These are phyloP conservation scores for Alternaria novae-zelandiae DNA, from an alignment of 2,329 filamentous ascomycete species.

Conservation along the genomic window DNA sequence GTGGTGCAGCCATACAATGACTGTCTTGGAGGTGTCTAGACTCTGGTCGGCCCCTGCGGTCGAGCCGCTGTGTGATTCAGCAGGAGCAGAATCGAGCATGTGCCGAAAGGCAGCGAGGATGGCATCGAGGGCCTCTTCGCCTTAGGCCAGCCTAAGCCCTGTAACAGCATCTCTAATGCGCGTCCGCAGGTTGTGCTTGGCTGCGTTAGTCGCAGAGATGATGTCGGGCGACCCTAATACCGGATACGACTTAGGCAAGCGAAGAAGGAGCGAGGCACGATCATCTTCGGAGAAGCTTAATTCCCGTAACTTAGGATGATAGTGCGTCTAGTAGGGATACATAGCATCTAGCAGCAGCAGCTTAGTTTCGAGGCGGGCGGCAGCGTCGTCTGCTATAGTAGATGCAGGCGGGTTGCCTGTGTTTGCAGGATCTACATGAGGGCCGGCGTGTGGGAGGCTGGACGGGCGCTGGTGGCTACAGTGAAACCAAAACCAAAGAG, in stretches of 20 bases:
- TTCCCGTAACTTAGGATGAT: slow-evolving; percentile 43
- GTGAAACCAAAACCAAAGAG: slow-evolving; percentile 20
- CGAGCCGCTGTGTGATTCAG: background rate
- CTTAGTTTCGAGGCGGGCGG: slow-evolving; percentile 43
- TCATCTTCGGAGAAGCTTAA: slow-evolving; percentile 43
- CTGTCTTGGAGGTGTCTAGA: slow-evolving; percentile 39
- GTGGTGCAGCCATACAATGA: slow-evolving; percentile 56
- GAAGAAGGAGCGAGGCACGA: slow-evolving; percentile 40
- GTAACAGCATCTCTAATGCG: slow-evolving; percentile 37
- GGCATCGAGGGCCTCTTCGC: slow-evolving; percentile 53
- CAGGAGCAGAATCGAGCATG: slow-evolving; percentile 4
- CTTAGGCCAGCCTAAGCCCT: slow-evolving; percentile 36
- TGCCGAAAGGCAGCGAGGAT: slow-evolving; percentile 50
- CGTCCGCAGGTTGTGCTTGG: slow-evolving; percentile 48
- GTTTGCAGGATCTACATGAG: background rate
- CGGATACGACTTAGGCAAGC: slow-evolving; percentile 51
- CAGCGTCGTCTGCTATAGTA: slow-evolving; percentile 15
- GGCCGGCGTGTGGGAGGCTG: background rate
- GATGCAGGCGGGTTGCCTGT: background rate
- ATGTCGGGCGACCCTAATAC: slow-evolving; percentile 46
- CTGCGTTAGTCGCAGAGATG: slow-evolving; percentile 43
- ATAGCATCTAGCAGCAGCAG: slow-evolving; percentile 53
- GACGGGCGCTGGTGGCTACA: slow-evolving; percentile 1
- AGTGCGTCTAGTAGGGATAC: slow-evolving; percentile 52
- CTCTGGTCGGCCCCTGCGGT: background rate